A percentile compares a stretch with the other conserved stretches of the same genome.
phyloP scores from a whole-genome alignment of 2,329 filamentous ascomycete genomes.

The Pseudocercospora musae region DNA sequence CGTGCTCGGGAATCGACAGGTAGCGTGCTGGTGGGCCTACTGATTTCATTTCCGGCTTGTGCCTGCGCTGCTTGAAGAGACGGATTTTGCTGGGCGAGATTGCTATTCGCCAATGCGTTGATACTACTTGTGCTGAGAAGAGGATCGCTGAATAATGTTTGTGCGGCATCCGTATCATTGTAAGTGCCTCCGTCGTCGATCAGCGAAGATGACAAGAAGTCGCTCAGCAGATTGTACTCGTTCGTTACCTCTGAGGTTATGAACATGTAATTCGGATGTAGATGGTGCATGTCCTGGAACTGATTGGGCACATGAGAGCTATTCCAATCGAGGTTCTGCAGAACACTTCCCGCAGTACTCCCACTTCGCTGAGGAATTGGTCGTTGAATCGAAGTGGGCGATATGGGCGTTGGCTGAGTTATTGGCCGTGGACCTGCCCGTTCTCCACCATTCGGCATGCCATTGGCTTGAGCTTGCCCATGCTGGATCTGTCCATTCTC shows the following conservation, averaged over 20 bases:
- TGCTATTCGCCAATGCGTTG: constrained; percentile 44
- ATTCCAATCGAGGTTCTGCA: constrained; percentile 61
- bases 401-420: constrained; percentile 67
- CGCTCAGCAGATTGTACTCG: constrained; percentile 94
- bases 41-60: constrained; percentile 51
- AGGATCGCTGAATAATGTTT: constrained; percentile 59
- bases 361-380: constrained; percentile 37
- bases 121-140: constrained; percentile 46
- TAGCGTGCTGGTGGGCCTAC: constrained; percentile 59
- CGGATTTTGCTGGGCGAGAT: constrained; percentile 32
- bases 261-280: constrained; percentile 94
- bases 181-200: constrained; percentile 64
- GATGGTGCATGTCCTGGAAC: constrained; percentile 91
- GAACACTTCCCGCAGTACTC: constrained; percentile 42
- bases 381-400: constrained; percentile 58
- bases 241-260: constrained; percentile 89
- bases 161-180: constrained; percentile 39
- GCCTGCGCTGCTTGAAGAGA: not conserved
- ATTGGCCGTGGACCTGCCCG: constrained; percentile 51
- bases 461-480: constrained; percentile 10
- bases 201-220: constrained; percentile 89
- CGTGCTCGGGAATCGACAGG: constrained; percentile 65
- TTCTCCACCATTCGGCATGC: constrained; percentile 13
- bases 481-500: constrained; percentile 17
- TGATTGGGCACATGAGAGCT: constrained; percentile 72